Conservation (phyloP, 2,329 filamentous ascomycete genomes). For the Nemania bipapillata region DNA sequence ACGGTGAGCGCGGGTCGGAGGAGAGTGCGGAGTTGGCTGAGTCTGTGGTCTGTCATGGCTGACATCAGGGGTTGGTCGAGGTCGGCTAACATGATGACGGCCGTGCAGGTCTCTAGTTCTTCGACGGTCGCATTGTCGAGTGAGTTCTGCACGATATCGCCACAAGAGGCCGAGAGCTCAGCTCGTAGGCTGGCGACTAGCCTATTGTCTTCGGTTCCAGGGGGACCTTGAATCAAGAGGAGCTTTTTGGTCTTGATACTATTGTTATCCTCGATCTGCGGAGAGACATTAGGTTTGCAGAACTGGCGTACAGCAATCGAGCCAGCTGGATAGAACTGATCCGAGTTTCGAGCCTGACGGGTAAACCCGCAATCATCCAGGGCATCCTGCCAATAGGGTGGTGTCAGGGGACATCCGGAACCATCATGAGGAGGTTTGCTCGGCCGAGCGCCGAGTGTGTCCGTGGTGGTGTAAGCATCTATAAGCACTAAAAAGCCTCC, state of each 20-base stretch:
- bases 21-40: slow-evolving; percentile 46
- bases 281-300: slow-evolving; percentile 31
- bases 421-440: slow-evolving; percentile 38
- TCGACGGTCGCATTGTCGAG: slow-evolving; percentile 47
- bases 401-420: slow-evolving; percentile 37
- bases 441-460: slow-evolving; percentile 2
- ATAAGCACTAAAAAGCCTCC: slow-evolving; percentile 54
- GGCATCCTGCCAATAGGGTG: slow-evolving; percentile 51
- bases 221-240: slow-evolving; percentile 51
- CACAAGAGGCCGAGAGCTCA: slow-evolving; percentile 43
- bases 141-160: slow-evolving; percentile 35
- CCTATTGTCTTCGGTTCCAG: slow-evolving; percentile 19
- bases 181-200: slow-evolving; percentile 41
- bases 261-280: background rate
- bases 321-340: slow-evolving; percentile 51
- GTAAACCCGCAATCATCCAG: slow-evolving; percentile 53
- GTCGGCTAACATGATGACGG: slow-evolving; percentile 53
- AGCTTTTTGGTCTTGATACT: slow-evolving; percentile 43
- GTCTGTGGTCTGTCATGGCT: slow-evolving; percentile 49
- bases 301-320: slow-evolving; percentile 56
- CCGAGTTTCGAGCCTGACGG: slow-evolving; percentile 47
- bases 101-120: slow-evolving; percentile 45
- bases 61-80: slow-evolving; percentile 52
- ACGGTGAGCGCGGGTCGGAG: slow-evolving; percentile 42
- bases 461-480: slow-evolving; percentile 28